Evolutionary conservation across 2,329 filamentous ascomycete genomes (phyloP).

Genomic region (Talaromyces pinophilus): DNA sequence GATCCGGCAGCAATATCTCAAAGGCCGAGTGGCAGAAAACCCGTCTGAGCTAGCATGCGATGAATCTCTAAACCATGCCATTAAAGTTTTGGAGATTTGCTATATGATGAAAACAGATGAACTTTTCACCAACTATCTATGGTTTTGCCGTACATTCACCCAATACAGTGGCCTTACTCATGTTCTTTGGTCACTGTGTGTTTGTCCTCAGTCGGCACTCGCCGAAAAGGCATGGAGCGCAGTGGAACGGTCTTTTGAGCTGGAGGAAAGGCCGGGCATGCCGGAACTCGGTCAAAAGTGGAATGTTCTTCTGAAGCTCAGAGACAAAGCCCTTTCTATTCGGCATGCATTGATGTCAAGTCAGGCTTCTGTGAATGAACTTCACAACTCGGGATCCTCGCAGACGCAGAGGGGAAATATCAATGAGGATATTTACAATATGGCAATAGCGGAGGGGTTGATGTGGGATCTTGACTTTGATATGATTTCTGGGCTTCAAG

Average conservation of each 20-base stretch:
- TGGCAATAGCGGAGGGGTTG: conserved; percentile 9
- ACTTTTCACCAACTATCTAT: conserved; percentile 26
- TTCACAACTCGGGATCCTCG: not conserved
- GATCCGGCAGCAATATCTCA: conserved; percentile 8
- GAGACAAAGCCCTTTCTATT: not conserved
- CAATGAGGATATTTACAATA: conserved; percentile 10
- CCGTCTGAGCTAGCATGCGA: not conserved
- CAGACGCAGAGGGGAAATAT: not conserved
- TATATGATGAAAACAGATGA: not conserved
- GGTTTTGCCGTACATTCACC: conserved; percentile 44
- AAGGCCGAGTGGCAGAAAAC: not conserved
- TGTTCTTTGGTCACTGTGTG: conserved; percentile 48
- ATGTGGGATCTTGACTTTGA: conserved; percentile 16
- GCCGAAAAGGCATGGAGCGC: conserved; percentile 39
- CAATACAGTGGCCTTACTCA: conserved; percentile 51
- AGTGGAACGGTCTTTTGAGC: not conserved
- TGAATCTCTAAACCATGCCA: not conserved
- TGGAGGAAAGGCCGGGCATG: not conserved
- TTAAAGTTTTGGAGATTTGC: not conserved
- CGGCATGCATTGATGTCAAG: not conserved
- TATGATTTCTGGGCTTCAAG: conserved; percentile 1
- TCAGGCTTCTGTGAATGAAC: not conserved
- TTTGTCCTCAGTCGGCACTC: conserved; percentile 37
- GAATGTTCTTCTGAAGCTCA: conserved; percentile 8
- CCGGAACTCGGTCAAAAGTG: not conserved